A percentile compares a stretch with the other conserved stretches of the same genome.
These are phyloP conservation scores for Pythium rishiriense DNA, from an alignment of 352 stramenopile species.

Conservation along the genomic window DNA sequence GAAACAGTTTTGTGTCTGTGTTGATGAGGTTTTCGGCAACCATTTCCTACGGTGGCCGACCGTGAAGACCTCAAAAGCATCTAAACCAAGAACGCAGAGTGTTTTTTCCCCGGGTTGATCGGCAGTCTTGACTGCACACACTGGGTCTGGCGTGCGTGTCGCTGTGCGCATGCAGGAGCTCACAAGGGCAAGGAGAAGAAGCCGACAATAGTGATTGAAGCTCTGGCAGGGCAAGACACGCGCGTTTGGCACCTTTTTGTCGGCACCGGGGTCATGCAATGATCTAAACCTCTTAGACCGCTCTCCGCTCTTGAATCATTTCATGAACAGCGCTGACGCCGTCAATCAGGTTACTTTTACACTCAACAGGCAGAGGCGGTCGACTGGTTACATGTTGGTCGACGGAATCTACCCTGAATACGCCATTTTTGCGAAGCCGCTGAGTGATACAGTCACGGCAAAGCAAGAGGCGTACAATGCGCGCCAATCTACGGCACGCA, in stretches of 20 bases:
- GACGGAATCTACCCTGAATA: neutral
- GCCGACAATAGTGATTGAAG: neutral
- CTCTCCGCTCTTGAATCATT: neutral
- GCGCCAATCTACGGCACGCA: no score
- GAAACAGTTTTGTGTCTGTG: no score
- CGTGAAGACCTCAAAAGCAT: no score
- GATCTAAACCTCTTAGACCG: neutral
- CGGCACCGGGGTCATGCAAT: neutral
- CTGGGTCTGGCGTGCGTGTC: neutral
- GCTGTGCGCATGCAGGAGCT: neutral
- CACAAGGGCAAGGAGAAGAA: neutral
- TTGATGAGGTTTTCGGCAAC: no score
- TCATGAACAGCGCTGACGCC: neutral
- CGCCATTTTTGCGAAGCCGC: no score
- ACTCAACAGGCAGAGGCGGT: neutral
- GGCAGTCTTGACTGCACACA: no score
- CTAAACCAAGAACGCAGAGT: no score
- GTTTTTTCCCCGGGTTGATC: no score
- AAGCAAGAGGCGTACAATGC: no score
- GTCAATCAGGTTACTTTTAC: neutral
- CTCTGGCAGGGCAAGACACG: neutral
- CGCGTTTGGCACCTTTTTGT: slow-evolving; percentile 2
- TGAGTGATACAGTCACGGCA: no score
- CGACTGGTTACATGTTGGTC: neutral
- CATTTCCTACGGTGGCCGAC: no score